Percentiles rank a stretch among this genome's conserved stretches.
Evolutionary conservation across 208 protist species (phyloP).

Genomic region (Borovskyia barvae): DNA sequence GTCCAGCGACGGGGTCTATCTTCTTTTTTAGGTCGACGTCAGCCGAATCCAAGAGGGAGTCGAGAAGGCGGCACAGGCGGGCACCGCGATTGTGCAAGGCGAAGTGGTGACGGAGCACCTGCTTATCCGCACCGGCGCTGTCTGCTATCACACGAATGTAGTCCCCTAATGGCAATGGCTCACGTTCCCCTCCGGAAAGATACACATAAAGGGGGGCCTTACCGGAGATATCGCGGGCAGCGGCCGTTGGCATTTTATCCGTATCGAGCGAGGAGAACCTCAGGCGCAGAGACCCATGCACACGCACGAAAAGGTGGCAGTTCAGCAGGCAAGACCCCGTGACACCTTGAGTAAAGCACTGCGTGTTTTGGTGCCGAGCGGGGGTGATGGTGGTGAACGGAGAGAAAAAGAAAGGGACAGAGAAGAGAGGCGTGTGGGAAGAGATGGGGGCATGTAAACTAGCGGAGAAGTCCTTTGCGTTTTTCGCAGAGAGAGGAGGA

Average conservation of each 20-base stretch:
- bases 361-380: no score
- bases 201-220: slow-evolving; percentile 31
- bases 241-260: slow-evolving; percentile 18
- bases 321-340: no score
- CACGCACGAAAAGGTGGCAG: no score
- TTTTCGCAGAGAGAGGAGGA: no score
- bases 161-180: slow-evolving; percentile 41
- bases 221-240: slow-evolving; percentile 26
- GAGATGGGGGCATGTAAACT: background rate
- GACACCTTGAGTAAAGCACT: no score
- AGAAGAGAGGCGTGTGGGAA: slow-evolving; percentile 4
- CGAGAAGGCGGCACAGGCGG: slow-evolving; percentile 72
- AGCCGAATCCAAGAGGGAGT: slow-evolving; percentile 61
- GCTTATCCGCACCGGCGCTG: slow-evolving; percentile 20
- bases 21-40: slow-evolving; percentile 45
- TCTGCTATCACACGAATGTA: slow-evolving; percentile 74
- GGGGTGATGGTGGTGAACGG: no score
- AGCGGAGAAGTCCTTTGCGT: no score
- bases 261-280: no score
- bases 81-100: slow-evolving; percentile 75
- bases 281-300: no score
- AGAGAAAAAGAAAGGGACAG: background rate
- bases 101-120: slow-evolving; percentile 47
- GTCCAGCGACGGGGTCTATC: slow-evolving; percentile 24
- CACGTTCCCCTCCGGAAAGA: slow-evolving; percentile 30